Evolutionary conservation across 805 yeast genomes (phyloP).

Genomic region (Myxozyma melibiosi): DNA sequence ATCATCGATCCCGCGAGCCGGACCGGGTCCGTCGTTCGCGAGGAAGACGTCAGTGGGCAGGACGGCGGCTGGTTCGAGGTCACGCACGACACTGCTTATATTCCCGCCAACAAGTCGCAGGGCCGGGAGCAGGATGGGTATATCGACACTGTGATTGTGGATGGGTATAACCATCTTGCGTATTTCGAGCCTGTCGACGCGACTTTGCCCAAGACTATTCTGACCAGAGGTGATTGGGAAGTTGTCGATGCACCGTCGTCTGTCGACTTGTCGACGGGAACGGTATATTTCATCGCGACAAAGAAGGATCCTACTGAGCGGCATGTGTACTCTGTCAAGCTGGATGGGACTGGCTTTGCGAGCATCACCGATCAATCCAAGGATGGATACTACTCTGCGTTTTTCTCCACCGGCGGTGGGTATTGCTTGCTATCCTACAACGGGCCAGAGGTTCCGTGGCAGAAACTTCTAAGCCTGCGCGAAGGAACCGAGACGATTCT

Average conservation of each 20-base stretch:
- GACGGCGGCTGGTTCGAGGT: constrained; percentile 79
- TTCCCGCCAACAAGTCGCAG: constrained; percentile 53
- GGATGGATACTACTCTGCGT: constrained; percentile 68
- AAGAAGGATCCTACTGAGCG: constrained; percentile 78
- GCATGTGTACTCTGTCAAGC: constrained; percentile 71
- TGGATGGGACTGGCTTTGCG: constrained; percentile 50
- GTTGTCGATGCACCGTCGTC: constrained; percentile 70
- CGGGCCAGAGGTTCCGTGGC: constrained; percentile 83
- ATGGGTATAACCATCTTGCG: constrained; percentile 73
- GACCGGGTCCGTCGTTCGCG: constrained; percentile 50
- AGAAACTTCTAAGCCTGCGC: constrained; percentile 64
- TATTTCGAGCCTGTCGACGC: constrained; percentile 74
- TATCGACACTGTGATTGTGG: constrained; percentile 61
- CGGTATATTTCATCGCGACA: constrained; percentile 70
- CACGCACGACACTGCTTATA: constrained; percentile 59
- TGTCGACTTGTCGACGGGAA: constrained; percentile 52
- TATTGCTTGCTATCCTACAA: constrained; percentile 67
- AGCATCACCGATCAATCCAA: constrained; percentile 54
- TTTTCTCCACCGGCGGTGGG: constrained; percentile 79
- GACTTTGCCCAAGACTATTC: constrained; percentile 51
- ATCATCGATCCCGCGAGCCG: constrained; percentile 51
- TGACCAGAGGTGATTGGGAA: constrained; percentile 87
- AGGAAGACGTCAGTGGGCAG: constrained; percentile 46
- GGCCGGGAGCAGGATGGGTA: constrained; percentile 65
- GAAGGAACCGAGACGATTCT: constrained; percentile 38